phyloP scores from a whole-genome alignment of 2,329 filamentous ascomycete species.

The Fusarium abutilonis region DNA sequence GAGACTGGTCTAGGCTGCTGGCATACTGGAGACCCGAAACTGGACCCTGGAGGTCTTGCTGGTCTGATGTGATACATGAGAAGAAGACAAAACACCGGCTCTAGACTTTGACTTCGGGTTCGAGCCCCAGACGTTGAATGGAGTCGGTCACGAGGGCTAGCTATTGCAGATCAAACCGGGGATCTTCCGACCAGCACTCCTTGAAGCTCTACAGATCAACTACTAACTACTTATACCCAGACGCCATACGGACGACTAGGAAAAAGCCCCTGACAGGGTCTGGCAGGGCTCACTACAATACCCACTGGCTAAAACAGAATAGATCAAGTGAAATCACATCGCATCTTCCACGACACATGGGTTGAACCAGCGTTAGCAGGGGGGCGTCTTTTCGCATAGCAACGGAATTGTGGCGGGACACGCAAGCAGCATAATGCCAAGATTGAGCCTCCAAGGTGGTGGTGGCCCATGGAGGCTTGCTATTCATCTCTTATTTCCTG shows the following conservation, averaged over 20 bases:
- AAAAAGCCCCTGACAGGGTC: constrained; percentile 12
- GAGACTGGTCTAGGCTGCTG: constrained; percentile 13
- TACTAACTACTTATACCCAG: neutral
- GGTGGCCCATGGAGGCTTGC: constrained; percentile 20
- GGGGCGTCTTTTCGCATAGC: constrained; percentile 20
- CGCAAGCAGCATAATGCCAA: constrained; percentile 20
- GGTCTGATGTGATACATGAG: constrained; percentile 7
- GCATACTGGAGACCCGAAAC: constrained; percentile 11
- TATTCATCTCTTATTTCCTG: constrained; percentile 35
- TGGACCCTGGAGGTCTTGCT: constrained; percentile 11
- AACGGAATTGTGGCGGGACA: constrained; percentile 41
- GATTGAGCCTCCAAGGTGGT: constrained; percentile 25
- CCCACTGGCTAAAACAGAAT: constrained; percentile 28
- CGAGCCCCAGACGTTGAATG: constrained; percentile 1
- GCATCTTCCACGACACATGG: constrained; percentile 25
- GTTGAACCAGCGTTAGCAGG: constrained; percentile 24
- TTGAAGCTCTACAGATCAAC: constrained; percentile 10
- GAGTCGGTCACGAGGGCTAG: constrained; percentile 19
- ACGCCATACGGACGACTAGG: neutral
- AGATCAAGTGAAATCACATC: constrained; percentile 29
- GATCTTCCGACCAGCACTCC: constrained; percentile 14
- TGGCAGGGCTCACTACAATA: constrained; percentile 11
- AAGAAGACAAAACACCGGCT: constrained; percentile 14
- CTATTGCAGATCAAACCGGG: constrained; percentile 18
- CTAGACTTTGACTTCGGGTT: constrained; percentile 10